These are phyloP conservation scores for Millerozyma miso DNA, from an alignment of 805 yeast genomes.

Conservation along the genomic window DNA sequence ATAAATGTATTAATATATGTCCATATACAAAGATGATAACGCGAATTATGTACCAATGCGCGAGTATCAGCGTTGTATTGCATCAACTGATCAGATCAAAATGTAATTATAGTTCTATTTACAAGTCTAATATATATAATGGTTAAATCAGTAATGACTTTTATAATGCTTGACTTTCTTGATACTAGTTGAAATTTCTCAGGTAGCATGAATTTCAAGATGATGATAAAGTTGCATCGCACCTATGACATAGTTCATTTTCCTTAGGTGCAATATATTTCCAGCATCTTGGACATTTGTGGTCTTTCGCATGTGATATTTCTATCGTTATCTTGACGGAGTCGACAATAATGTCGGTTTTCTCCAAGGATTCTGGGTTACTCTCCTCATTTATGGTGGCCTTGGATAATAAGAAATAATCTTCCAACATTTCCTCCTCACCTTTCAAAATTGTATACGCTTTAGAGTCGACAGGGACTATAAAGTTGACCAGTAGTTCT, in stretches of 20 bases:
- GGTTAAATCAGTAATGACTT: too few relatives aligned
- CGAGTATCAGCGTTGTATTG: too few relatives aligned
- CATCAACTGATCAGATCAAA: too few relatives aligned
- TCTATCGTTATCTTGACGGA: constrained; percentile 22
- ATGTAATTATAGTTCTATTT: too few relatives aligned
- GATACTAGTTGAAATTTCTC: too few relatives aligned
- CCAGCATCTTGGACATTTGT: constrained; percentile 96
- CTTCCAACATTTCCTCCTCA: constrained; percentile 26
- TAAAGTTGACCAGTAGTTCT: constrained; percentile 48
- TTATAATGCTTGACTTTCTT: too few relatives aligned
- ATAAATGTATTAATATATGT: neutral
- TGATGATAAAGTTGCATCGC: constrained; percentile 31
- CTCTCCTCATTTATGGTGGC: constrained; percentile 33
- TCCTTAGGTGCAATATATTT: constrained; percentile 53
- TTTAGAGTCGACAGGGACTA: constrained; percentile 10
- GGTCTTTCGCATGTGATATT: constrained; percentile 42
- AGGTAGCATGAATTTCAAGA: too few relatives aligned
- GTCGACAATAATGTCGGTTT: constrained; percentile 12
- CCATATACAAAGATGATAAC: neutral
- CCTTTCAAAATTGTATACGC: constrained; percentile 10
- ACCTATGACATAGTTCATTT: constrained; percentile 61
- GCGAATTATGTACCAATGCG: neutral
- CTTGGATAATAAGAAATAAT: constrained; percentile 62
- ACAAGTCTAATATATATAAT: too few relatives aligned
- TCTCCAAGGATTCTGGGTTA: neutral